Evolutionary conservation across 73 alveolate genomes (phyloP), one percentile per base, ranked within the genome.

Genomic region (Halteria grandinella): DNA sequence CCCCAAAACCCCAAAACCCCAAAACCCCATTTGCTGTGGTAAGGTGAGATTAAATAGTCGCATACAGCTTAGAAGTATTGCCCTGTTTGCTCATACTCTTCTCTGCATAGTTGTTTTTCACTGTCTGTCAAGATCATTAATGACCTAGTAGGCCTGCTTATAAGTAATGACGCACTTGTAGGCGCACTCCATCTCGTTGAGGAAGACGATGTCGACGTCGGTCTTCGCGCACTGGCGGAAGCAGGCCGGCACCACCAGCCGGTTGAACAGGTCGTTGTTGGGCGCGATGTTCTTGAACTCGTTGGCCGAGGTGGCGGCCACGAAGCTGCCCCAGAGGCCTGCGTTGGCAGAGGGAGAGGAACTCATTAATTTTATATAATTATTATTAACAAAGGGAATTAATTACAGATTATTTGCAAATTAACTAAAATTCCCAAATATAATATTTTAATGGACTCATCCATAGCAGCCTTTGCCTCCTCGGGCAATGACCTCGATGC

Each of bases 101-200:
- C n/a, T n/a, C n/a, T n/a, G n/a, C n/a, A n/a, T n/a, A n/a, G n/a
- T n/a, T n/a, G n/a, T n/a, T n/a, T n/a, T n/a, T n/a, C n/a, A n/a
- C n/a, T n/a, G n/a, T n/a, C n/a, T n/a, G n/a, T n/a, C n/a, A n/a
- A n/a, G n/a, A n/a, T n/a, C n/a, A 8, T 28, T 71, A 10, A 71
- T 5, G 69, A n/a, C 31, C 11, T 69, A 37, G 41, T 54, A 55
- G n/a, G 91, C 71, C 39, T 80, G 80, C 53, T 80, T 80, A 55
- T 80, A 80, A 8, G 91, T 70, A 37, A 80, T 80, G 79, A 80
- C 55, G 75, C 91, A 80, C 37, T 80, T 80, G 50, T 80, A 80
- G 4, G 91, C 32, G 64, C 91, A 80, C 39, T 70, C 91, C 79
- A 80, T 39, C 32, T 80, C 91, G 55, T 70, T 80, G 39, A 55